These are phyloP conservation scores for Caryocar brasiliense DNA, from an alignment of 441 rosid genomes.

Conservation along the genomic window DNA sequence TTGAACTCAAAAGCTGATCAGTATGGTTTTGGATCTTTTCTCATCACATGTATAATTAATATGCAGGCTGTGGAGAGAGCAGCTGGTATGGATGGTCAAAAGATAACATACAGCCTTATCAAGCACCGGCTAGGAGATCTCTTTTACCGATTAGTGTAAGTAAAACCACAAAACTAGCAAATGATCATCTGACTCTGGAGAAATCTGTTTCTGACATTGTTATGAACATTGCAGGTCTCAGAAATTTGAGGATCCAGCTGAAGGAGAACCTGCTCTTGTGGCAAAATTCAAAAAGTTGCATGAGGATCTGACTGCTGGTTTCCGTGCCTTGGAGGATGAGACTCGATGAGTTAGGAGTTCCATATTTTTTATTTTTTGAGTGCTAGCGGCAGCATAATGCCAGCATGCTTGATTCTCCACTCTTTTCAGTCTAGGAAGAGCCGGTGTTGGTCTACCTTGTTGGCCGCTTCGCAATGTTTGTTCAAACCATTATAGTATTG, in stretches of 20 bases:
- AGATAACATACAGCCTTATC: slow-evolving; percentile 79
- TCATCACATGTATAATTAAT: neutral
- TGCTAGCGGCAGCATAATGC: slow-evolving; percentile 1
- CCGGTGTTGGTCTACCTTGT: slow-evolving; percentile 16
- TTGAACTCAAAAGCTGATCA: too few relatives aligned
- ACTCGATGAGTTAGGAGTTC: slow-evolving; percentile 45
- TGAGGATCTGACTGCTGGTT: slow-evolving; percentile 89
- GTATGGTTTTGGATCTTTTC: neutral
- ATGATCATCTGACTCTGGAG: neutral
- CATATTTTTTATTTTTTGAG: neutral
- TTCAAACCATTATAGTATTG: slow-evolving; percentile 10
- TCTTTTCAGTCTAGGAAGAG: neutral
- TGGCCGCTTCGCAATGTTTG: slow-evolving; percentile 9
- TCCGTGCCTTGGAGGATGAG: slow-evolving; percentile 94
- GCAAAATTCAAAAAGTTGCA: slow-evolving; percentile 75
- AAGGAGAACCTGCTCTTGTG: slow-evolving; percentile 84
- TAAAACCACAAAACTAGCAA: neutral
- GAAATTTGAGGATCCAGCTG: slow-evolving; percentile 98
- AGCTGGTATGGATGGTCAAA: slow-evolving; percentile 99
- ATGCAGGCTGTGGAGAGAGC: slow-evolving; percentile 92
- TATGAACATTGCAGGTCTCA: slow-evolving; percentile 58
- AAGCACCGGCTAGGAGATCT: slow-evolving; percentile 97
- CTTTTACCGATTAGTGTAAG: slow-evolving; percentile 93
- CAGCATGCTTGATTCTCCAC: neutral
- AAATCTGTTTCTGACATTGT: neutral